Base-by-base conservation (phyloP, 305 asterid species). In the Andrographis paniculata region DNA sequence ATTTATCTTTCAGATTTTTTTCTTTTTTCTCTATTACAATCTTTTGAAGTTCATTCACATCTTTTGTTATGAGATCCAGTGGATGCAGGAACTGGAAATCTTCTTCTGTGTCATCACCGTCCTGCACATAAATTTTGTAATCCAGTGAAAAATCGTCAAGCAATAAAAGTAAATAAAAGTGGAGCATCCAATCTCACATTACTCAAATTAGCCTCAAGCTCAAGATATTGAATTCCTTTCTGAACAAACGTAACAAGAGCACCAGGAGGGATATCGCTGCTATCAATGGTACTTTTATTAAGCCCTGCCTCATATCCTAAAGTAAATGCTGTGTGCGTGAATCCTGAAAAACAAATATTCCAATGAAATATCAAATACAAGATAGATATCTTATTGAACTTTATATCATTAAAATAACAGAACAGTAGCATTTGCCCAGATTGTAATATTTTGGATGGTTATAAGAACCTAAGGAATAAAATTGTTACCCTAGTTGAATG, bases 281-380 rank as follows among this genome's bases (percentile, higher is more conserved):
- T 91, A 64, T 89, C 93, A 44, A 89, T 80, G 45, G 77, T 69
- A 68, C 84, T 78, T 61, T 85, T 89, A 49, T 63, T 62, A 61
- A 89, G 76, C 58, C 93, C 94, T 13, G 98, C 95, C 73, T 89
- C 98, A 58, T 65, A 85, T 66, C 98, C 98, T 51, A 89, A 69
- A 65, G 88, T 74, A 59, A 89, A 89, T 47, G 98, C 87, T 12
- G 98, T 63, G 65, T 89, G 98, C 17, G 91, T 63, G 55, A 89
- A 85, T 48, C 98, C 98, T 89, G 95, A 59, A 73, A 65, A 59
- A 52, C 8, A 24, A 24, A 24, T 8, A 24, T 24, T 24, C 30
- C 30, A 38, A 38, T 42, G 41, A 46, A 46, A 28, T 15, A 31
- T 42, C 13, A 52, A 20, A 16, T 24, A 40, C 28, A 24, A 56